Evolutionary conservation across 2,329 filamentous ascomycete genomes (phyloP), one percentile per base, ranked within the genome.

Genomic region (Diaporthe capsici): DNA sequence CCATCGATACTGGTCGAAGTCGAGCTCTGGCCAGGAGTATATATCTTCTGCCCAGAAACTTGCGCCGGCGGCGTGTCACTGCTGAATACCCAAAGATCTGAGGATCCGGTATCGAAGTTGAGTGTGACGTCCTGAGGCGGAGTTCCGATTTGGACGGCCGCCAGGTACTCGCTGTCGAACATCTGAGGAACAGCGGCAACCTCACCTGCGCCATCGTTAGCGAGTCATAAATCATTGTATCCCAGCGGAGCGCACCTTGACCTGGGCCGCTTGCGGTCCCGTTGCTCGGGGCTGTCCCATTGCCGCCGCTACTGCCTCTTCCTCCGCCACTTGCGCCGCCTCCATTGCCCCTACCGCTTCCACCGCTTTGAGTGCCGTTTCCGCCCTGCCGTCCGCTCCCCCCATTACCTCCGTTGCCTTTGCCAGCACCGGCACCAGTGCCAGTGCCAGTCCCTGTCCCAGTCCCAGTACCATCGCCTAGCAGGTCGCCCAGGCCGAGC

Each of bases 11-110:
- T 31, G 78, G 75, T 87, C 60, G 85, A 83, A 10, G 85, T 86
- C 51, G 78, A 81, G 77, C 86, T 84, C 28, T 82, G 76, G 73
- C 83, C 80, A 25, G 88, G 88, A 73, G 87, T 86, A 84, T 93
- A 94, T 81, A 90, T 81, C 76, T 83, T 82, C 82, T 93, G 91
- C 34, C 90, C 90, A 12, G 78, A 79, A 71, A 86, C 84, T 77
- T 90, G 83, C 9, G 83, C 81, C 20, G 82, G 77, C 8, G 89
- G 82, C 55, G 91, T 87, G 71, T 90, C 84, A 61, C 84, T 86
- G 22, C 90, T 92, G 84, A 92, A 93, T 47, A 92, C 91, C 92
- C 92, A 94, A 87, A 94, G 86, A 84, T 94, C 92, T 57, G 91
- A 87, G 71, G 90, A 92, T 34, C 92, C 92, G 51, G 92, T 94